These are phyloP conservation scores for Cladosporium halotolerans DNA, from an alignment of 2,329 filamentous ascomycete genomes.

Conservation along the genomic window DNA sequence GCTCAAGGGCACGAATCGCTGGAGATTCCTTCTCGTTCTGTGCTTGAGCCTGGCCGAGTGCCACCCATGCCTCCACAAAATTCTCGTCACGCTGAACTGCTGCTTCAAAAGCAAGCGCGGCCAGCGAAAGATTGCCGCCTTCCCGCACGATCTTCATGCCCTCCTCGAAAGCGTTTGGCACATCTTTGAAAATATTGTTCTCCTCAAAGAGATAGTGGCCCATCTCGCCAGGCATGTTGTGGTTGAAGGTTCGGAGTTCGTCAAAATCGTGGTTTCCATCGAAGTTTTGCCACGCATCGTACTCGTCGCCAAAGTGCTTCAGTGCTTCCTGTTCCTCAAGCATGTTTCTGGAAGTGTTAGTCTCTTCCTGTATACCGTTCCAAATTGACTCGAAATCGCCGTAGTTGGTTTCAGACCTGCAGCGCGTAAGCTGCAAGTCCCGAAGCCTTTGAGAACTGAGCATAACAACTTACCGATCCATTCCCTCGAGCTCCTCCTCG, in stretches of 20 bases:
- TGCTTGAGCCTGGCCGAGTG: constrained; percentile 84
- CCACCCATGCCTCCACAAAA: constrained; percentile 89
- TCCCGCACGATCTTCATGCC: constrained; percentile 88
- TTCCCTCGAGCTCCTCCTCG: constrained; percentile 78
- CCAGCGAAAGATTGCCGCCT: constrained; percentile 88
- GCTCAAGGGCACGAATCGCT: constrained; percentile 87
- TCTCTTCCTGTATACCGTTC: constrained; percentile 71
- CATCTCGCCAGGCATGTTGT: constrained; percentile 52
- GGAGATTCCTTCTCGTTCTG: constrained; percentile 98
- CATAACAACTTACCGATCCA: constrained; percentile 68
- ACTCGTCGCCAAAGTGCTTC: constrained; percentile 64
- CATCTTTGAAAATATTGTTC: constrained; percentile 79
- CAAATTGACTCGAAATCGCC: constrained; percentile 88
- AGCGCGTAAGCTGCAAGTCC: constrained; percentile 10
- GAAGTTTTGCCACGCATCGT: constrained; percentile 74
- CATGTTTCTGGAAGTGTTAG: constrained; percentile 60
- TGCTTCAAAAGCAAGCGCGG: constrained; percentile 90
- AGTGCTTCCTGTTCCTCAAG: constrained; percentile 58
- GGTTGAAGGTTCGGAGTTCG: constrained; percentile 49
- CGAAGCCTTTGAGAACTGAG: neutral
- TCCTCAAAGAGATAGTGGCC: constrained; percentile 93
- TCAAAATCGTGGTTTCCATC: constrained; percentile 63
- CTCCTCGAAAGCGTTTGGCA: constrained; percentile 83
- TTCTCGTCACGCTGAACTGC: constrained; percentile 83
- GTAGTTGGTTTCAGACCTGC: constrained; percentile 62